These are phyloP conservation scores for Pythium phragmitis DNA, from an alignment of 352 stramenopile genomes.

Conservation along the genomic window DNA sequence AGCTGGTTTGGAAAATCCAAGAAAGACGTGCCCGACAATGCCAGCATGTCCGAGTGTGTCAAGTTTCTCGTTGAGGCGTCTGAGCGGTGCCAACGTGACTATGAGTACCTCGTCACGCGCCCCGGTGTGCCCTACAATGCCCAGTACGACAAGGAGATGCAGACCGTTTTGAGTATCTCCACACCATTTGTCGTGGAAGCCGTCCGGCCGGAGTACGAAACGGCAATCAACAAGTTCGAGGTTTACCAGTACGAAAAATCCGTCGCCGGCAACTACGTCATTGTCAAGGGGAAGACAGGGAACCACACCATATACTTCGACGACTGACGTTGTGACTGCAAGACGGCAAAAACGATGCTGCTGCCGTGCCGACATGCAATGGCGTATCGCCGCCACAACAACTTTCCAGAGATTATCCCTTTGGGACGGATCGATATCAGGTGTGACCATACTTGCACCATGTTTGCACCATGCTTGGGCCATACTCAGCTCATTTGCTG, in stretches of 20 bases:
- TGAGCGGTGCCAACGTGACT: slow-evolving; percentile 6
- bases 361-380: slow-evolving; percentile 7
- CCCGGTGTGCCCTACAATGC: slow-evolving; percentile 1
- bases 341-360: slow-evolving; percentile 1
- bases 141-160: slow-evolving; percentile 31
- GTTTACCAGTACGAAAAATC: slow-evolving; percentile 19
- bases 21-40: background rate
- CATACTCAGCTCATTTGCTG: slow-evolving; percentile 4
- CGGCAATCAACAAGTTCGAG: slow-evolving; percentile 6
- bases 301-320: background rate
- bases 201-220: slow-evolving; percentile 22
- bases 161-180: slow-evolving; percentile 14
- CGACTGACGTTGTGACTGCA: slow-evolving; percentile 1
- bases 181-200: slow-evolving; percentile 26
- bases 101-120: background rate
- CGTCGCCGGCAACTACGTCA: background rate
- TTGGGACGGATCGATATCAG: background rate
- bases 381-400: background rate
- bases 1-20: slow-evolving; percentile 36
- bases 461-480: background rate
- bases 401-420: background rate
- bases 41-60: slow-evolving; percentile 14
- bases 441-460: background rate
- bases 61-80: slow-evolving; percentile 10
- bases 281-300: background rate